Base-by-base conservation (phyloP, 2,329 filamentous ascomycete species). In the Penicillium sp. region DNA sequence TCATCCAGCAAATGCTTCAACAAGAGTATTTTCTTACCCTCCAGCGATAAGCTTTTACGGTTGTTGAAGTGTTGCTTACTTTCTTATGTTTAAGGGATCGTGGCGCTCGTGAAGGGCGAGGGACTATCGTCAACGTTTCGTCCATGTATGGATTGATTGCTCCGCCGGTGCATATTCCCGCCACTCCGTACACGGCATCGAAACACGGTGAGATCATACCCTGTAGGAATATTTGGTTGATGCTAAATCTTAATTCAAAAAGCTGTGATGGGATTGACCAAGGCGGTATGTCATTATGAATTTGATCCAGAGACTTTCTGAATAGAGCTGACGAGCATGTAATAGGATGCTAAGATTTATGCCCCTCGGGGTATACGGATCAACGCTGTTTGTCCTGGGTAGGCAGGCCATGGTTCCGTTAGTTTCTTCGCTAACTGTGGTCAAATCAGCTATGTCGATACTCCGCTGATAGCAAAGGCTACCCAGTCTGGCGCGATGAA, bases 381-480 rank as follows among this genome's bases (percentile, higher is more conserved):
- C 55, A 80, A 79, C 50, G 74, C 73, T 5, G 69, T 79, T 4
- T 78, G 76, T 41, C 75, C 75, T 0, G 72, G 69, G 50, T 64
- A 42, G 18, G 52, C 42, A 70, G 13, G 18, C 12, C 8, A 2
- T 17, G 11, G 20, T 20, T 6, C 20, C 2, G 6, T 3, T 12
- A 11, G 14, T n/a, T 12, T 20, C 3, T 4, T 27, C 10, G 12
- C 6, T 10, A 9, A 28, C 51, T 13, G 46, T 41, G 12, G 25
- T 15, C 14, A 3, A 6, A 12, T 20, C 14, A 32, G 30, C 6
- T 33, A 33, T 8, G 13, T 26, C 7, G 6, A 8, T 11, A 33
- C 31, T 8, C 31, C 31, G 3, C 12, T 33, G n/a, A 33, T 33
- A 10, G 31, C 6, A 9, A 11, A 23, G 8, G 35, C 9, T 1